Evolutionary conservation across 768 basidiomycete genomes (phyloP), one percentile per base, ranked within the genome.

Genomic region (Kwoniella sp.): DNA sequence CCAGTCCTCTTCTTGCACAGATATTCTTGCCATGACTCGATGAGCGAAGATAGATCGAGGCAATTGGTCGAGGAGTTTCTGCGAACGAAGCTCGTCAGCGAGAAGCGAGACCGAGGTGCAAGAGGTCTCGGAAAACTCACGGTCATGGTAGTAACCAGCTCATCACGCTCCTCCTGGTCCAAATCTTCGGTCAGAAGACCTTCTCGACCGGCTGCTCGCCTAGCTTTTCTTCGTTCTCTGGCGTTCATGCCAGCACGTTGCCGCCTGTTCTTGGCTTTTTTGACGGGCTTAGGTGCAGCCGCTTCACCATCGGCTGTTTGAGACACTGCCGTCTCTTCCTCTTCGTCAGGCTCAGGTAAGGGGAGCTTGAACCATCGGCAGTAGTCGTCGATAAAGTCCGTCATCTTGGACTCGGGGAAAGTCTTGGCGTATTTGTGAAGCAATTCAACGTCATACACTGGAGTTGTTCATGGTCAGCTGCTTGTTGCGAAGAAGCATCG

Each of bases 1-100:
- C 78, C 90, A 90, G 79, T 97, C 93, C 15, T 83, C 76, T 67
- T 91, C 89, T 29, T 82, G 77, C 4, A 87, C 80, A 73, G 92
- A 90, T 38, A 90, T 83, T 47, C 89, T 85, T 0, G 86, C 83
- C 31, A 88, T 79, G 15, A 93, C 83, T 22, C 90, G 85, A 70
- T 86, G 87, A 0, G 87, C 88, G 34, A 93, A 77, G 8, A 90
- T 82, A 0, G 87, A 90, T 67, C 86, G 82, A 2, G 85, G 81
- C 2, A 86, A 72, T 55, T 68, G 56, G 28, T 73, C 74, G n/a
- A 71, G 52, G 22, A 73, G 47, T 71, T 75, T 75, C 76, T 77
- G 51, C 28, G 13, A 8, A n/a, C 25, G 34, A 26, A 38, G 63
- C 17, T 12, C 23, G 22, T 60, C 30, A 23, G 11, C 50, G 31